Evolutionary conservation across 305 asterid species (phyloP).

Genomic region (Andrographis paniculata): DNA sequence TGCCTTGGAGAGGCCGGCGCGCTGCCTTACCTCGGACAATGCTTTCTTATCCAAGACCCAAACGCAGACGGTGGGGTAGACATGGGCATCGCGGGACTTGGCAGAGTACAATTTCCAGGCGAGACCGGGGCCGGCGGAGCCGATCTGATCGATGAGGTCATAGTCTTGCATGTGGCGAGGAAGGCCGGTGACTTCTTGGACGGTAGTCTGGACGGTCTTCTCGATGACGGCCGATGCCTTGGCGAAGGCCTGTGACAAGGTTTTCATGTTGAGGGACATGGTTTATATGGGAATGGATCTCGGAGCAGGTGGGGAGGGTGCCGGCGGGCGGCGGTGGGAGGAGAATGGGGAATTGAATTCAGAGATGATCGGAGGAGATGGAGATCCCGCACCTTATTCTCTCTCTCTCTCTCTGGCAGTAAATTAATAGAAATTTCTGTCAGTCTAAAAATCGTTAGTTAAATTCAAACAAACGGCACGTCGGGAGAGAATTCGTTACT

Average conservation of each 20-base stretch:
- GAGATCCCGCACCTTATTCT: no score
- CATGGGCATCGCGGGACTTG: conserved; percentile 69
- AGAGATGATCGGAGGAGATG: not conserved
- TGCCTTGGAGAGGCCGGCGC: conserved; percentile 80
- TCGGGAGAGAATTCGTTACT: no score
- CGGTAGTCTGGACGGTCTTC: conserved; percentile 96
- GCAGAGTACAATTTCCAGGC: conserved; percentile 89
- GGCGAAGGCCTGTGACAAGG: conserved; percentile 88
- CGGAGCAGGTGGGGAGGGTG: not conserved
- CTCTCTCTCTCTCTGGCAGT: no score
- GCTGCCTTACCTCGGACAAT: conserved; percentile 69
- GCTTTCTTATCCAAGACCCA: conserved; percentile 89
- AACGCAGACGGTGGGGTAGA: conserved; percentile 80
- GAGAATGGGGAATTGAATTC: conserved; percentile 8
- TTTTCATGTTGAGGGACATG: conserved; percentile 93
- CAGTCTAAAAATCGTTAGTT: no score
- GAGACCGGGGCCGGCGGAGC: conserved; percentile 89
- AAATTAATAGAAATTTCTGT: no score
- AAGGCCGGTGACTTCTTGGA: conserved; percentile 90
- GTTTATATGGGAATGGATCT: not conserved
- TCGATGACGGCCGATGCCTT: conserved; percentile 89
- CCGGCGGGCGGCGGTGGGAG: conserved; percentile 17
- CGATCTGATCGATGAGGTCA: conserved; percentile 81
- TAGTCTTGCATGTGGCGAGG: conserved; percentile 89
- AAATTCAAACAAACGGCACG: no score